Percentiles rank a stretch among this genome's conserved stretches.
phyloP scores from a whole-genome alignment of 164 flowering plant species.

The Piper betle region DNA sequence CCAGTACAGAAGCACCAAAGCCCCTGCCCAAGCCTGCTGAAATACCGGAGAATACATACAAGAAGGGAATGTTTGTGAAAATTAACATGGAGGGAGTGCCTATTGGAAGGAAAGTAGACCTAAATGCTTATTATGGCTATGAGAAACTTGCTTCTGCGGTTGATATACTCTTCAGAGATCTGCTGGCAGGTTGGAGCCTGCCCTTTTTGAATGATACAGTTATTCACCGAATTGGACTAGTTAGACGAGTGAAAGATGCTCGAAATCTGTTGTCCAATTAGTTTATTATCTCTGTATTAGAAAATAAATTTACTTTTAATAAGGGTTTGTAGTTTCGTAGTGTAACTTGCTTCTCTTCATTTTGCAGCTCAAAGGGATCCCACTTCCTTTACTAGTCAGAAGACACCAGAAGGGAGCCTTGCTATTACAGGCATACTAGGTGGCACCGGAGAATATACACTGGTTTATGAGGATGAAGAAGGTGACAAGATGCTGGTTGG shows the following conservation, averaged over 20 bases:
- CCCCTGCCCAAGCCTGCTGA: constrained; percentile 15
- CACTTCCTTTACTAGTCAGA: constrained; percentile 30
- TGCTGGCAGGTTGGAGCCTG: constrained; percentile 62
- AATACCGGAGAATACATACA: constrained; percentile 18
- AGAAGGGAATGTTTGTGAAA: constrained; percentile 66
- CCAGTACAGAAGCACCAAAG: constrained; percentile 26
- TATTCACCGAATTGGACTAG: no score
- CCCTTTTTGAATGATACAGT: no score
- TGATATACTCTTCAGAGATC: constrained; percentile 83
- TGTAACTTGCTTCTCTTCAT: neutral
- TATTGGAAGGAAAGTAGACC: constrained; percentile 89
- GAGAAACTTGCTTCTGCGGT: constrained; percentile 69
- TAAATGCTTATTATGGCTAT: constrained; percentile 66
- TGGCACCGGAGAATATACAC: constrained; percentile 87
- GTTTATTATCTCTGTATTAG: no score
- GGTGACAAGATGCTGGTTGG: constrained; percentile 16
- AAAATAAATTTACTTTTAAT: neutral
- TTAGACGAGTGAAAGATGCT: no score
- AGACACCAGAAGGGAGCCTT: constrained; percentile 35
- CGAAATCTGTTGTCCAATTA: neutral
- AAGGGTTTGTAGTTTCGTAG: no score
- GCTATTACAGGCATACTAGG: constrained; percentile 60
- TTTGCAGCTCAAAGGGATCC: constrained; percentile 70
- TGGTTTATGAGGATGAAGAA: constrained; percentile 25
- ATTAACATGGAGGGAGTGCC: constrained; percentile 98